Percentiles rank a stretch among this genome's conserved stretches.
phyloP scores from a whole-genome alignment of 345 rosid genomes.

The Arabidopsis suecica region DNA sequence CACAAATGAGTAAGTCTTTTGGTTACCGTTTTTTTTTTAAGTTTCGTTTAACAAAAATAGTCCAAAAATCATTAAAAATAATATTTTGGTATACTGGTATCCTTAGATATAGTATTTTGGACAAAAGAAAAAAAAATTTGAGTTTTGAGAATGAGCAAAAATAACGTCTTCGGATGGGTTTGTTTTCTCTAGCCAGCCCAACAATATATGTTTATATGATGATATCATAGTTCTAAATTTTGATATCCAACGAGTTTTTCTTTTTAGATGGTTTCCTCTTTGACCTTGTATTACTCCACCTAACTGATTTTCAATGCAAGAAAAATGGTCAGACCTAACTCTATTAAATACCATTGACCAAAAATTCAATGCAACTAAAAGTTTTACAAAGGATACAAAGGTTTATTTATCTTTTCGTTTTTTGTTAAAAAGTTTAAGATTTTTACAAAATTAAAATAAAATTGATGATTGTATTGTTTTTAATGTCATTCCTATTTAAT shows the following conservation, averaged over 20 bases:
- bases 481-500: background rate
- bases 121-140: too few relatives aligned
- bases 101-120: too few relatives aligned
- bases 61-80: too few relatives aligned
- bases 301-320: slow-evolving; percentile 23
- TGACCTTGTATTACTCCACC: slow-evolving; percentile 23
- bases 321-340: slow-evolving; percentile 16
- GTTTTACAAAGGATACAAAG: background rate
- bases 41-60: too few relatives aligned
- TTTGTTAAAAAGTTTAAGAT: too few relatives aligned
- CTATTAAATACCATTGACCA: slow-evolving; percentile 18
- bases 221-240: background rate
- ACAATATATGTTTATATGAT: background rate
- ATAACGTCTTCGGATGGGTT: background rate
- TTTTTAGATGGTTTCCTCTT: background rate
- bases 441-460: background rate
- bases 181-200: background rate
- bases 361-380: background rate
- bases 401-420: too few relatives aligned
- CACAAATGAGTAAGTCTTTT: too few relatives aligned
- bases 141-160: too few relatives aligned
- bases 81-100: too few relatives aligned
- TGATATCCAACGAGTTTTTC: background rate
- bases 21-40: too few relatives aligned
- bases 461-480: background rate